Evolutionary conservation across 2,329 filamentous ascomycete species (phyloP).

Genomic region (Penicillium sp.): DNA sequence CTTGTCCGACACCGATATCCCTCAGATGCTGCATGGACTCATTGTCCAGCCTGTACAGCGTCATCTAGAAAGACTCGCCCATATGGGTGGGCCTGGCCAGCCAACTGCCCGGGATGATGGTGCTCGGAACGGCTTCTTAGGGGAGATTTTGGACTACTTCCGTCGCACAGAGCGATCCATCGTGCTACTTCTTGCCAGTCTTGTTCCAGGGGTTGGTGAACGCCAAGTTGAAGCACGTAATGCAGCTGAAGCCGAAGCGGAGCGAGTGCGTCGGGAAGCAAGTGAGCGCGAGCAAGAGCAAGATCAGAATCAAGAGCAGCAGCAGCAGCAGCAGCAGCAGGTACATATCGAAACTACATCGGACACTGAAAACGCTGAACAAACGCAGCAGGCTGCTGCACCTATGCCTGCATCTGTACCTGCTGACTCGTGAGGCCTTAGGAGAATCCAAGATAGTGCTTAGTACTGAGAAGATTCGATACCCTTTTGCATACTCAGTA

Average conservation of each 20-base stretch:
- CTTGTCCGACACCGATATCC: slow-evolving; percentile 40
- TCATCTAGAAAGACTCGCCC: slow-evolving; percentile 44
- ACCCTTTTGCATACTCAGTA: not conserved
- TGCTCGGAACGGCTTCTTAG: slow-evolving; percentile 1
- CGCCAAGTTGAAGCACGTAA: slow-evolving; percentile 55
- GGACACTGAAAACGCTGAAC: not conserved
- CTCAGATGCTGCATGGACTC: slow-evolving; percentile 31
- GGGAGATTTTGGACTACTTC: slow-evolving; percentile 30
- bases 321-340: not conserved
- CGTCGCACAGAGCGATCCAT: slow-evolving; percentile 52
- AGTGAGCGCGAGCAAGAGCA: not conserved
- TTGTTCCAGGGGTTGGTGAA: slow-evolving; percentile 60
- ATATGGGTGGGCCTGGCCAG: slow-evolving; percentile 22
- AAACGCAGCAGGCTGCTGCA: not conserved
- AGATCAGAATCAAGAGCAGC: not conserved
- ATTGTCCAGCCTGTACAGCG: slow-evolving; percentile 40
- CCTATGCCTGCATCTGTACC: not conserved
- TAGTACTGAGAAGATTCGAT: not conserved
- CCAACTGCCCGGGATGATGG: not conserved
- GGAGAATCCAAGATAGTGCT: not conserved
- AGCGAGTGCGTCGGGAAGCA: slow-evolving; percentile 11
- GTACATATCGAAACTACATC: not conserved
- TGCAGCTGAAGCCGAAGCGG: slow-evolving; percentile 44
- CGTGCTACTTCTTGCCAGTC: slow-evolving; percentile 59
- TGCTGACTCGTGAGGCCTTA: not conserved